phyloP scores from a whole-genome alignment of 1,139 yeast genomes.

The Trichomonascaceae sp. region DNA sequence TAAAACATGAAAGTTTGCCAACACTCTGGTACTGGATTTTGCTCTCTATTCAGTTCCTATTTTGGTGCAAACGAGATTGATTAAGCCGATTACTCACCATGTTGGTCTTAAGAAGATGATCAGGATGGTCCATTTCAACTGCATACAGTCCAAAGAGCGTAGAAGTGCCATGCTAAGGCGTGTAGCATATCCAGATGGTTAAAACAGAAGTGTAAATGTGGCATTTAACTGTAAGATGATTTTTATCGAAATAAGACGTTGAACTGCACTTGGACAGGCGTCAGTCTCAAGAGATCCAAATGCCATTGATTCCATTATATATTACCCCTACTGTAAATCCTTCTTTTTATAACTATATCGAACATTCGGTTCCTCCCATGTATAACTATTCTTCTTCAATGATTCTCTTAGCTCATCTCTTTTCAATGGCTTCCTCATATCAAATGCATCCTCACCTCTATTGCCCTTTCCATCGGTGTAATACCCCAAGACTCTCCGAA shows the following conservation, averaged over 20 bases:
- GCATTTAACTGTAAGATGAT: too few relatives aligned
- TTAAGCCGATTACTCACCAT: slow-evolving; percentile 71
- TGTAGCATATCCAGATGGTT: too few relatives aligned
- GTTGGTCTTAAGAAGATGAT: slow-evolving; percentile 36
- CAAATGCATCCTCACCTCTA: slow-evolving; percentile 82
- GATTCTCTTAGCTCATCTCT: slow-evolving; percentile 42
- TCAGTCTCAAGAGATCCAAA: too few relatives aligned
- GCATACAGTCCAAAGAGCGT: slow-evolving; percentile 16
- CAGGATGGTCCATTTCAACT: slow-evolving; percentile 50
- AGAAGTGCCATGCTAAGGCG: not conserved
- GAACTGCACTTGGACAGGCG: too few relatives aligned
- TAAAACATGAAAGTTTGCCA: slow-evolving; percentile 63
- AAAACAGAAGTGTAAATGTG: too few relatives aligned
- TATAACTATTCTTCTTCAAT: slow-evolving; percentile 21
- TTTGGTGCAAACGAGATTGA: slow-evolving; percentile 91
- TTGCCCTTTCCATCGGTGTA: slow-evolving; percentile 41
- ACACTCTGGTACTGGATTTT: slow-evolving; percentile 80
- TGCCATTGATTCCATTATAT: too few relatives aligned
- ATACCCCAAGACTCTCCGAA: slow-evolving; percentile 83
- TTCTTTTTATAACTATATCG: slow-evolving; percentile 21
- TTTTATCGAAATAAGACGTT: too few relatives aligned
- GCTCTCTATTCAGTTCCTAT: slow-evolving; percentile 63
- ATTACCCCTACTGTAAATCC: slow-evolving; percentile 9
- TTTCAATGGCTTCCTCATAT: slow-evolving; percentile 46
- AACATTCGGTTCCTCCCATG: slow-evolving; percentile 23